Evolutionary conservation across 352 stramenopile species (phyloP).

Genomic region (Globisporangium solare): DNA sequence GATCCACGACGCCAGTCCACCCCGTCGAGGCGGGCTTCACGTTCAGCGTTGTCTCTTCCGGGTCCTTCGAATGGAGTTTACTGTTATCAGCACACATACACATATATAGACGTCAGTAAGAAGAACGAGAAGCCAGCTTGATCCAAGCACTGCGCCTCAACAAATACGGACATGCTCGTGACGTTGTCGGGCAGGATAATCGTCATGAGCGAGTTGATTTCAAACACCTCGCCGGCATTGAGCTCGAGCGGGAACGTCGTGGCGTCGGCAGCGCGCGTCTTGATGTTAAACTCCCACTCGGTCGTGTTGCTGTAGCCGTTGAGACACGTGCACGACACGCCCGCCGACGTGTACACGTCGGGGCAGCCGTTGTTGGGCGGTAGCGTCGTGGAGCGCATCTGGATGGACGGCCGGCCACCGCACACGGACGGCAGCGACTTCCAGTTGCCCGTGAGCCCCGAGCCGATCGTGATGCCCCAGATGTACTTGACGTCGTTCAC

Average conservation of each 20-base stretch:
- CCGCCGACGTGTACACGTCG: conserved; percentile 31
- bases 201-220: conserved; percentile 39
- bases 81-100: conserved; percentile 3
- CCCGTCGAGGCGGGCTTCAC: conserved; percentile 37
- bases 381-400: conserved; percentile 37
- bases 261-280: conserved; percentile 15
- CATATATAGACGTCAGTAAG: neutral
- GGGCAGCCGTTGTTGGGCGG: conserved; percentile 43
- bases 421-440: conserved; percentile 46
- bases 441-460: conserved; percentile 47
- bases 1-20: conserved; percentile 28
- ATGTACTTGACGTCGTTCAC: conserved; percentile 56
- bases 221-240: conserved; percentile 28
- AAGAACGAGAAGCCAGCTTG: too few relatives aligned
- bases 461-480: conserved; percentile 41
- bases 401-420: conserved; percentile 36
- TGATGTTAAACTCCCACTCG: conserved; percentile 41
- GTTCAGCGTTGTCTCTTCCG: conserved; percentile 25
- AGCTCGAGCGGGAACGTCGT: conserved; percentile 29
- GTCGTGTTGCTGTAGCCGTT: conserved; percentile 30
- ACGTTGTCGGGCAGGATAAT: conserved; percentile 36
- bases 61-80: conserved; percentile 26
- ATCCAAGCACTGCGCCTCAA: neutral
- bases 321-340: conserved; percentile 59
- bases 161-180: conserved; percentile 21